These are phyloP conservation scores for Cercospora sojina DNA, from an alignment of 2,329 filamentous ascomycete genomes.

Conservation along the genomic window DNA sequence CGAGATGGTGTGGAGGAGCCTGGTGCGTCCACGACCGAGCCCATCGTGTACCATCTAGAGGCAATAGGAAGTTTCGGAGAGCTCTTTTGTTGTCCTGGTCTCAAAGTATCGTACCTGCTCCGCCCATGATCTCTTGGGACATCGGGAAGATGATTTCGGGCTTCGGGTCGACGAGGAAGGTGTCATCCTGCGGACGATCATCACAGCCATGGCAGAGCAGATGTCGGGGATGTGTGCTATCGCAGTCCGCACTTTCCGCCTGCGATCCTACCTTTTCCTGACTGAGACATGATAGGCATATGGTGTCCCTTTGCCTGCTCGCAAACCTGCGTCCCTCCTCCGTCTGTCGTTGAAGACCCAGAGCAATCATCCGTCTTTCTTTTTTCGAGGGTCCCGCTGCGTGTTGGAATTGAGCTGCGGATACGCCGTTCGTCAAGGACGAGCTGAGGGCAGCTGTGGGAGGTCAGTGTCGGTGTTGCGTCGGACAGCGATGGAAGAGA, in stretches of 20 bases:
- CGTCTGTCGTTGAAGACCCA: rapidly evolving
- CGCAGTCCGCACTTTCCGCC: not conserved
- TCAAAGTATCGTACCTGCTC: not conserved
- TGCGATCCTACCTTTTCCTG: not conserved
- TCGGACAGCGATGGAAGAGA: not conserved
- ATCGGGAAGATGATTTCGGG: not conserved
- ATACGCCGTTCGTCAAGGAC: not conserved
- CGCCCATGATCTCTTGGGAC: not conserved
- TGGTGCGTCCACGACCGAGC: not conserved
- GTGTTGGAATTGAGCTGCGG: not conserved
- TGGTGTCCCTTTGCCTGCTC: not conserved
- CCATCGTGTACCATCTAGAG: not conserved
- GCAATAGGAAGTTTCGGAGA: no score
- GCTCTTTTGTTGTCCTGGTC: not conserved
- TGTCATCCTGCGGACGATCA: not conserved
- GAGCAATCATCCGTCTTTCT: not conserved
- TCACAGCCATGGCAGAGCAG: not conserved
- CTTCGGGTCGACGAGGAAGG: not conserved
- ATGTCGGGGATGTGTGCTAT: no score
- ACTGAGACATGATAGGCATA: not conserved
- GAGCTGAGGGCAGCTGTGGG: not conserved
- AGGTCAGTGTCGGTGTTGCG: not conserved
- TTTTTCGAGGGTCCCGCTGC: not conserved
- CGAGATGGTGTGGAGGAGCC: not conserved
- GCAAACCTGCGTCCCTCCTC: not conserved